Percentiles rank a stretch among this genome's conserved stretches.
These are phyloP conservation scores for Candida khao-thaluensis DNA, from an alignment of 805 yeast species.

Conservation along the genomic window DNA sequence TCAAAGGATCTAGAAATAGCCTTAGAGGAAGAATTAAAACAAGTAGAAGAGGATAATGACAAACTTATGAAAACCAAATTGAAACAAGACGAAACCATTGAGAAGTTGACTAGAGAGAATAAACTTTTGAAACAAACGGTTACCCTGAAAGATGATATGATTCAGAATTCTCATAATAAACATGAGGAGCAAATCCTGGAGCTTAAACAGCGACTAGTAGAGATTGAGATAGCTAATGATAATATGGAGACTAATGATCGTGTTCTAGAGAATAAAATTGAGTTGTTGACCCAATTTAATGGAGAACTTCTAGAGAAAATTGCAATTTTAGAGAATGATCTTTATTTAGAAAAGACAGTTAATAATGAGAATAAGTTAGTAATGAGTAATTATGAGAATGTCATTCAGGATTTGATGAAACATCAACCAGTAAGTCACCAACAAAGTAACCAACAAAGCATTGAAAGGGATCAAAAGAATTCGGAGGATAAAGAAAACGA, in stretches of 20 bases:
- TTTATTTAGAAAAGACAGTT: slow-evolving; percentile 26
- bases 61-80: slow-evolving; percentile 16
- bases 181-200: slow-evolving; percentile 20
- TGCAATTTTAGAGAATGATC: slow-evolving; percentile 43
- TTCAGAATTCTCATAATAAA: not conserved
- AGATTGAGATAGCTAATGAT: slow-evolving; percentile 45
- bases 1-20: slow-evolving; percentile 46
- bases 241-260: slow-evolving; percentile 40
- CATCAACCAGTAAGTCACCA: not conserved
- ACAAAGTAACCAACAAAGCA: not conserved
- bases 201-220: slow-evolving; percentile 33
- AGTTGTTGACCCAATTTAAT: slow-evolving; percentile 35
- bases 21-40: slow-evolving; percentile 42
- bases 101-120: not conserved
- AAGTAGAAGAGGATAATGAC: slow-evolving; percentile 27
- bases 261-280: slow-evolving; percentile 31
- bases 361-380: slow-evolving; percentile 26
- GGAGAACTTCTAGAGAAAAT: slow-evolving; percentile 42
- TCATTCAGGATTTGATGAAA: slow-evolving; percentile 21
- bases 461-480: not conserved
- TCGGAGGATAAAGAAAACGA: slow-evolving; percentile 9
- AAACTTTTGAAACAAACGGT: slow-evolving; percentile 19
- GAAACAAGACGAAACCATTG: slow-evolving; percentile 1
- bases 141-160: slow-evolving; percentile 19
- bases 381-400: slow-evolving; percentile 32